phyloP scores from a whole-genome alignment of 1,284 basidiomycete species.

The Tylopilus sp. region DNA sequence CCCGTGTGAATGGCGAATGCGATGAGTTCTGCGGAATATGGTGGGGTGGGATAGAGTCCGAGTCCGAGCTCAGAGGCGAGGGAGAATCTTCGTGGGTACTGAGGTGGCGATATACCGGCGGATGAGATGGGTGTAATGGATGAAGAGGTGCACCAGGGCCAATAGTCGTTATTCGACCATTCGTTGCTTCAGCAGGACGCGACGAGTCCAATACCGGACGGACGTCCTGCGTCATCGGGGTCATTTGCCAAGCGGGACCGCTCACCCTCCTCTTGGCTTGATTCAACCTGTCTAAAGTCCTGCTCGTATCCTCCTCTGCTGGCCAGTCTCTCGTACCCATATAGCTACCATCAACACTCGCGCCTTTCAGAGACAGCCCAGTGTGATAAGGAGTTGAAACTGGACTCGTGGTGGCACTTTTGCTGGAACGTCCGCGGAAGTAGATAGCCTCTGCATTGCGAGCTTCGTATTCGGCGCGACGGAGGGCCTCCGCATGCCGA shows the following conservation, averaged over 20 bases:
- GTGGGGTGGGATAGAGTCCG: conserved; percentile 46
- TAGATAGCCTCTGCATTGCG: conserved; percentile 56
- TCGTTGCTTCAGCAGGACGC: conserved; percentile 20
- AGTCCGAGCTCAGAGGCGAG: conserved; percentile 66
- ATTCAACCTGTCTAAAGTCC: conserved; percentile 20
- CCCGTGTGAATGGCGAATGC: conserved; percentile 21
- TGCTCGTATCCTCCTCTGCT: conserved; percentile 32
- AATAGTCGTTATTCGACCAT: conserved; percentile 27
- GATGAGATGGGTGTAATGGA: conserved; percentile 36
- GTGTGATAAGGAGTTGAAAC: conserved; percentile 48
- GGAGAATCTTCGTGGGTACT: conserved; percentile 54
- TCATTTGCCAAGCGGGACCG: conserved; percentile 52
- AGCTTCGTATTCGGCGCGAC: conserved; percentile 74
- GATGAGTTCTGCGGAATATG: conserved; percentile 28
- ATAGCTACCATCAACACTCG: conserved; percentile 37
- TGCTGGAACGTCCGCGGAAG: conserved; percentile 44
- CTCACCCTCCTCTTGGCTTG: conserved; percentile 42
- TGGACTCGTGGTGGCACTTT: conserved; percentile 71
- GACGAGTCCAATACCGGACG: conserved; percentile 20
- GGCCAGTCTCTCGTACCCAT: conserved; percentile 40
- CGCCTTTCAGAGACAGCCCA: conserved; percentile 21
- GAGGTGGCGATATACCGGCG: conserved; percentile 37
- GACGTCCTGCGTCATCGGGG: conserved; percentile 34
- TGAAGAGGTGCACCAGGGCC: conserved; percentile 36
- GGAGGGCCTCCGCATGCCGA: conserved; percentile 72